Conservation (phyloP, 2,329 filamentous ascomycete genomes). For the Cercospora zeae-maydis region DNA sequence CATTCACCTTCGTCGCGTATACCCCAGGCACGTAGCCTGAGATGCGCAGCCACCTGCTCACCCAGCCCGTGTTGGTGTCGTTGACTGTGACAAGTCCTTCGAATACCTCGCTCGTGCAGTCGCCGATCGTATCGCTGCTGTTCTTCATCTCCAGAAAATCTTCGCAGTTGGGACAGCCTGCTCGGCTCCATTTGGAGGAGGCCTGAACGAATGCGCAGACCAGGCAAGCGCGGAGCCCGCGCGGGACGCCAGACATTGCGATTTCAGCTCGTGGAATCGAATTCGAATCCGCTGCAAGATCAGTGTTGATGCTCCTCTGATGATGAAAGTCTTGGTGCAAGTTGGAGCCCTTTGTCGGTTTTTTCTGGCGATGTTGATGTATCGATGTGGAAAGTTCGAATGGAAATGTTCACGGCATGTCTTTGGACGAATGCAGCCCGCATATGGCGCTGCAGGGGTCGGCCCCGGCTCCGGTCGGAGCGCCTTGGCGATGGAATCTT, state of each 20-base stretch:
- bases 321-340: not conserved
- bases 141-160: slow-evolving; percentile 79
- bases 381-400: not conserved
- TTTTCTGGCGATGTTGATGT: not conserved
- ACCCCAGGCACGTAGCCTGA: slow-evolving; percentile 84
- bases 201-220: slow-evolving; percentile 85
- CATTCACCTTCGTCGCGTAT: slow-evolving; percentile 93
- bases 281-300: not conserved
- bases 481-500: not conserved
- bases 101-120: slow-evolving; percentile 94
- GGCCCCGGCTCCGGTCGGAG: not conserved
- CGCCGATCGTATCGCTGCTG: slow-evolving; percentile 70
- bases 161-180: slow-evolving; percentile 96
- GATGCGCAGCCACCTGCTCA: slow-evolving; percentile 92
- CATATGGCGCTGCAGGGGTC: not conserved
- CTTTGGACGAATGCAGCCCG: not conserved
- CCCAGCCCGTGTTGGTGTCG: slow-evolving; percentile 83
- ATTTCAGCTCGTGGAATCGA: not conserved
- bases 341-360: not conserved
- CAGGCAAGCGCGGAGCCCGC: slow-evolving; percentile 82
- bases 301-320: not conserved
- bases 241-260: slow-evolving; percentile 52
- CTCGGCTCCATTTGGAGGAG: slow-evolving; percentile 71
- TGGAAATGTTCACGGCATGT: not conserved
- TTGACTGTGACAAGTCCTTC: slow-evolving; percentile 85